Evolutionary conservation across 768 basidiomycete species (phyloP).

Genomic region (Podaxis sp.): DNA sequence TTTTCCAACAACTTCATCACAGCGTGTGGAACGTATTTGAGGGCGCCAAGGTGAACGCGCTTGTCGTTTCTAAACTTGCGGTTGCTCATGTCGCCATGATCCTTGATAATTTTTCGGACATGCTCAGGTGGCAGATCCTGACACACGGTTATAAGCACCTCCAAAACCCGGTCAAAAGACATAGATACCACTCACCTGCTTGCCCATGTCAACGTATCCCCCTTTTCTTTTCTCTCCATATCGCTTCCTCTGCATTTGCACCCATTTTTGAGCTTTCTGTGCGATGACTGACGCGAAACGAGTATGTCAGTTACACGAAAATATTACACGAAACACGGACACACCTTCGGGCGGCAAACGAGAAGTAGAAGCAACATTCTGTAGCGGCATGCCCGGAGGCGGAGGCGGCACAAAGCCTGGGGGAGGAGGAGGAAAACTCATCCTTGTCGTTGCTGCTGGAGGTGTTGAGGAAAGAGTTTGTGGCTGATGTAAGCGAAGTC

Average conservation of each 20-base stretch:
- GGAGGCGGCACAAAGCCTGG: constrained; percentile 52
- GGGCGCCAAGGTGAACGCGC: constrained; percentile 96
- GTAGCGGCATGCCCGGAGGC: constrained; percentile 52
- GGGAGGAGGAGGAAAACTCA: constrained; percentile 60
- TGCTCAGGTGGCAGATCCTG: constrained; percentile 97
- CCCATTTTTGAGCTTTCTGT: constrained; percentile 95
- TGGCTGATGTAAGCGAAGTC: constrained; percentile 41
- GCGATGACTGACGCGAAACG: constrained; percentile 54
- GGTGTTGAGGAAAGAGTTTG: constrained; percentile 38
- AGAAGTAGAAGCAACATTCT: constrained; percentile 38
- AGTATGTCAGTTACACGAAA: constrained; percentile 18
- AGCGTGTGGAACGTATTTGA: constrained; percentile 98
- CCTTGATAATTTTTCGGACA: constrained; percentile 99
- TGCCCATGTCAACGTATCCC: constrained; percentile 89
- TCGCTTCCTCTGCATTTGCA: constrained; percentile 88
- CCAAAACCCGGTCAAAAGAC: constrained; percentile 12
- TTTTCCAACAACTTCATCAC: constrained; percentile 99
- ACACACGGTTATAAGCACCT: constrained; percentile 20
- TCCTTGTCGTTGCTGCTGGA: constrained; percentile 34
- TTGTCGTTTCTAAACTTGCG: constrained; percentile 99
- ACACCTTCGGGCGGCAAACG: constrained; percentile 49
- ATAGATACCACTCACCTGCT: constrained; percentile 62
- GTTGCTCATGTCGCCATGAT: constrained; percentile 99
- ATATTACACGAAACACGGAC: constrained; percentile 17
- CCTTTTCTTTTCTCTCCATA: constrained; percentile 91